Evolutionary conservation across 345 rosid genomes (phyloP).

Genomic region (Lepidium didymum): DNA sequence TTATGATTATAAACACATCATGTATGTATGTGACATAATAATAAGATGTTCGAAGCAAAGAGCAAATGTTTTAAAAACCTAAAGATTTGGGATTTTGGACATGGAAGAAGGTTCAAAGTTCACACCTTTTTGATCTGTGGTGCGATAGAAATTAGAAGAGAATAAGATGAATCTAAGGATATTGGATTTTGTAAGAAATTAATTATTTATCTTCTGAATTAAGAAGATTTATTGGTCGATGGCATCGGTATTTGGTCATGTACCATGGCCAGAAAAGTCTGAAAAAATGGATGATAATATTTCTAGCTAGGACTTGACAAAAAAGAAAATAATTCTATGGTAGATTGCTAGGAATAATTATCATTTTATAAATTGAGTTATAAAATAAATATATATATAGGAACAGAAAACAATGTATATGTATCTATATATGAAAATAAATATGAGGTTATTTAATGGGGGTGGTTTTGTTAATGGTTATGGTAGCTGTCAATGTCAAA

Average conservation of each 20-base stretch:
- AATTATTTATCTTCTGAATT: constrained; percentile 9
- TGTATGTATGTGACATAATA: constrained; percentile 16
- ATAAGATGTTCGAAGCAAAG: constrained; percentile 1
- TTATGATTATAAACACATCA: constrained; percentile 3
- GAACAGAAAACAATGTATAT: background rate
- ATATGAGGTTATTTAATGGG: background rate
- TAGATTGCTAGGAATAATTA: constrained; percentile 17
- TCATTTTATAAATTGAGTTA: background rate
- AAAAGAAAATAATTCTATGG: background rate
- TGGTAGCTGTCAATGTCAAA: background rate
- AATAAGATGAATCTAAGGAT: background rate
- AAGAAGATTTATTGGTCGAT: constrained; percentile 11
- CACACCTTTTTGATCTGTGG: constrained; percentile 21
- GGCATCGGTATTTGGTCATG: constrained; percentile 30
- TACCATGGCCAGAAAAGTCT: constrained; percentile 29
- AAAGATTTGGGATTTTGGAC: constrained; percentile 21
- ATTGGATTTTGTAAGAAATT: background rate
- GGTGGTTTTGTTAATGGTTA: background rate
- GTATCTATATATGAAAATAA: background rate
- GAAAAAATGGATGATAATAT: background rate
- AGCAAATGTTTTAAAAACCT: constrained; percentile 9
- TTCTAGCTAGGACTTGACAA: no score
- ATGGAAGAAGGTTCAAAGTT: constrained; percentile 13
- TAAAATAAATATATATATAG: background rate
- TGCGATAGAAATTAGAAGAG: constrained; percentile 16